Evolutionary conservation across 2,329 filamentous ascomycete genomes (phyloP), one percentile per base, ranked within the genome.

Genomic region (Hypoxylon sp.): DNA sequence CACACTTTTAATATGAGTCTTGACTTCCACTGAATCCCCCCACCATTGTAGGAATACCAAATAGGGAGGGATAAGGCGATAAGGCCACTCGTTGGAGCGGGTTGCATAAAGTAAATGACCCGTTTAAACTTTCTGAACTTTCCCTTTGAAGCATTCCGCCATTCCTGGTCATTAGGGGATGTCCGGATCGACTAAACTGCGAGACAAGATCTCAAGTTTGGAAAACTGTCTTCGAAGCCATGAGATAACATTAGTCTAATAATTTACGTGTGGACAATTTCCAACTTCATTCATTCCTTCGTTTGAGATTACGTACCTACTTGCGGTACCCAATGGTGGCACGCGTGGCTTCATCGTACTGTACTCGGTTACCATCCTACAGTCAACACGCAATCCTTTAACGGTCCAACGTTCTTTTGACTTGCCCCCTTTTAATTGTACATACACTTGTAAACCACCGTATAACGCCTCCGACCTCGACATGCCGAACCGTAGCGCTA

Each of bases 401-500:
- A n/a, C 52, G 5, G 23, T 56, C 38, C 17, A 17, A 55, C 49
- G 9, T 52, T 58, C 58, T 55, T 36, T 60, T 56, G 38, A 63
- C 36, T 58, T 50, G 14, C 38, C 38, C 30, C 11, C 50, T 52
- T 51, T 58, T 21, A 30, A 66, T 60, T 60, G n/a, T 65, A 49
- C 53, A 34, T 56, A 60, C 17, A 56, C 45, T 30, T 28, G 38
- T 38, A 34, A 58, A 23, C 13, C 11, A 34, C 45, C 57, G 10
- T 23, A 30, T 34, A 13, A 30, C 30, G 19, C 36, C 14, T 48
- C 64, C 50, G 38, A 55, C n/a, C 34, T 28, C 72, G 69, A 61
- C 5, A 86, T 86, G 84, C 83, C 83, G 28, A 82, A 81, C 66
- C 82, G 83, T 72, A 80, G 79, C 69, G 79, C 79, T 49, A 28